Conservation (phyloP, 2,329 filamentous ascomycete species). For the Leptographium flavum region DNA sequence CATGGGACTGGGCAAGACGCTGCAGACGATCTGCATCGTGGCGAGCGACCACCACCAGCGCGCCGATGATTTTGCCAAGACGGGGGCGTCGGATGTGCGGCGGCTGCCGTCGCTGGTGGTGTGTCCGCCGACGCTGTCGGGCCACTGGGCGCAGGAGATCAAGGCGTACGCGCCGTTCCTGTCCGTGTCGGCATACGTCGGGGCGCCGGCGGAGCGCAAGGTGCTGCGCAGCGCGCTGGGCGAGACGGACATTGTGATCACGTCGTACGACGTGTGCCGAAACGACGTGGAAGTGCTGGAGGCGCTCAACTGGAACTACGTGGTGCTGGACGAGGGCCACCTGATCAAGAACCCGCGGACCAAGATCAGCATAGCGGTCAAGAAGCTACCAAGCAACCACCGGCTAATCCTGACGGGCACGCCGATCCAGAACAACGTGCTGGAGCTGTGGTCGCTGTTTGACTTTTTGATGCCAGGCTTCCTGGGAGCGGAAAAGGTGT, state of each 20-base stretch:
- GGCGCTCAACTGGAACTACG: slow-evolving; percentile 84
- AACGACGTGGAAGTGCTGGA: slow-evolving; percentile 83
- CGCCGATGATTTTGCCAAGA: slow-evolving; percentile 78
- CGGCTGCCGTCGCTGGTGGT: slow-evolving; percentile 84
- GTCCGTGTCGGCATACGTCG: slow-evolving; percentile 78
- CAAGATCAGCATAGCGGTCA: slow-evolving; percentile 88
- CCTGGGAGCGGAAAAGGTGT: slow-evolving; percentile 87
- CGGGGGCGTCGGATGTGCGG: slow-evolving; percentile 61
- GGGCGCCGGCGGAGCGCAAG: slow-evolving; percentile 67
- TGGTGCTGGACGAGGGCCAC: slow-evolving; percentile 92
- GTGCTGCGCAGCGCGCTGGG: slow-evolving; percentile 55
- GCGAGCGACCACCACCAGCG: slow-evolving; percentile 93
- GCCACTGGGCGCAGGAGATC: slow-evolving; percentile 98
- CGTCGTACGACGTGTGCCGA: slow-evolving; percentile 93
- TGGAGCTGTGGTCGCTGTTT: slow-evolving; percentile 95
- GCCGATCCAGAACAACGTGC: slow-evolving; percentile 93
- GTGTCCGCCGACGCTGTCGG: slow-evolving; percentile 88
- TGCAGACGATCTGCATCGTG: slow-evolving; percentile 95
- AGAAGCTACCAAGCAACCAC: slow-evolving; percentile 80
- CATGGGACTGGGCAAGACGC: slow-evolving; percentile 95
- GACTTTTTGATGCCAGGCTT: slow-evolving; percentile 99
- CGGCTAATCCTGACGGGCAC: slow-evolving; percentile 92
- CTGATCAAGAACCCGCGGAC: slow-evolving; percentile 98
- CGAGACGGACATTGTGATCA: slow-evolving; percentile 83
- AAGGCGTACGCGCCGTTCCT: slow-evolving; percentile 92